These are phyloP conservation scores for Backusella luteola DNA, from an alignment of 192 early-diverging fungal species.

Conservation along the genomic window DNA sequence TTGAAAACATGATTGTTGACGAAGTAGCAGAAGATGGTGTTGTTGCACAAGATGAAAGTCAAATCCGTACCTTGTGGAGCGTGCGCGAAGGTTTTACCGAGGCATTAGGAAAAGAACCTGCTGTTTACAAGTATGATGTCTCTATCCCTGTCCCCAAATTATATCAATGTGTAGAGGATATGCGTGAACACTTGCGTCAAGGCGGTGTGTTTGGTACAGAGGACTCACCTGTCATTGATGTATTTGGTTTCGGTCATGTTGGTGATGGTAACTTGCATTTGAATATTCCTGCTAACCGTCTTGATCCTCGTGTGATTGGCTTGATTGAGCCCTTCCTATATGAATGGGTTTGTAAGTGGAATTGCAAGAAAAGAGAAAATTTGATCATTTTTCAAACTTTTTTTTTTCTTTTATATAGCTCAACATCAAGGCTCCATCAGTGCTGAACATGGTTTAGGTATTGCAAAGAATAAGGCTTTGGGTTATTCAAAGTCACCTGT, in stretches of 20 bases:
- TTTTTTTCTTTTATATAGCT: constrained; percentile 19
- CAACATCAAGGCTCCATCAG: constrained; percentile 40
- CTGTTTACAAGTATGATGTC: constrained; percentile 96
- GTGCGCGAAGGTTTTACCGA: constrained; percentile 96
- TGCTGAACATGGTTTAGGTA: constrained; percentile 61
- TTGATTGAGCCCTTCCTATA: constrained; percentile 92
- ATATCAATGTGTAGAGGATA: constrained; percentile 81
- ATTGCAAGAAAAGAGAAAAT: not conserved
- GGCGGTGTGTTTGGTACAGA: constrained; percentile 56
- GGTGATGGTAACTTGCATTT: constrained; percentile 98
- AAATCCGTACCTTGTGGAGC: constrained; percentile 79
- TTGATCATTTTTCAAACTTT: not conserved
- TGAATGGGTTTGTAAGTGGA: constrained; percentile 72
- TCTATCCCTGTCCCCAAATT: constrained; percentile 86
- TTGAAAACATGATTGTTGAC: constrained; percentile 77
- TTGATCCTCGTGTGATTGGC: constrained; percentile 55
- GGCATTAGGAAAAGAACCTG: constrained; percentile 81
- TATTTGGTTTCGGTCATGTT: constrained; percentile 96
- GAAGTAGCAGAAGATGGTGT: constrained; percentile 84
- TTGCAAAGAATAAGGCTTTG: constrained; percentile 71
- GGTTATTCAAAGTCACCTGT: constrained; percentile 80
- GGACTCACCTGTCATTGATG: constrained; percentile 59
- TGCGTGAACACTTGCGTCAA: constrained; percentile 62
- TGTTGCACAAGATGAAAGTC: constrained; percentile 85
- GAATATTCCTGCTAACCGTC: constrained; percentile 77